A percentile compares a stretch with the other conserved stretches of the same genome.
phyloP scores from a whole-genome alignment of 805 yeast species.

The Phaffomyces opuntiae region DNA sequence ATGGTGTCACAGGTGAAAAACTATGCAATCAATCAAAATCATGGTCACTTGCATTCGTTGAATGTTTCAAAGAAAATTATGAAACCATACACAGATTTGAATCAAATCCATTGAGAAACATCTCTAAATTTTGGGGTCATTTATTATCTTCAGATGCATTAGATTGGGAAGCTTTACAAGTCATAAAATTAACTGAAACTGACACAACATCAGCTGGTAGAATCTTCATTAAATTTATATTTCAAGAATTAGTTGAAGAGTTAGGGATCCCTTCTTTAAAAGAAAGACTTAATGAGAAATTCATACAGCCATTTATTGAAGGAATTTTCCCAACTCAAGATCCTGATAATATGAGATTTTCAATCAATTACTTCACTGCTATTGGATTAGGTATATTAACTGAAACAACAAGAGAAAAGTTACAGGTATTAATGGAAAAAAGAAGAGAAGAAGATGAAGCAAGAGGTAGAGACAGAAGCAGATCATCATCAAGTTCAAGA shows the following conservation, averaged over 20 bases:
- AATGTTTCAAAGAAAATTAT: constrained; percentile 51
- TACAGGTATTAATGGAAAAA: constrained; percentile 28
- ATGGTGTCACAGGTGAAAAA: constrained; percentile 69
- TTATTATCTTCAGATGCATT: constrained; percentile 63
- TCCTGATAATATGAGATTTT: constrained; percentile 55
- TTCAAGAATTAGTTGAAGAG: constrained; percentile 74
- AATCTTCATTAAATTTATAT: constrained; percentile 72
- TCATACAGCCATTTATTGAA: constrained; percentile 37
- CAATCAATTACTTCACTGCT: constrained; percentile 89
- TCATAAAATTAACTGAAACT: constrained; percentile 55
- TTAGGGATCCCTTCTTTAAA: constrained; percentile 51
- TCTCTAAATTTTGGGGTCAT: constrained; percentile 85
- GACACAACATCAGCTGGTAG: constrained; percentile 76
- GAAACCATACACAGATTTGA: constrained; percentile 57
- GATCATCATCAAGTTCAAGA: constrained; percentile 19
- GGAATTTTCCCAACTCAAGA: constrained; percentile 61
- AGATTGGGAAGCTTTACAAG: constrained; percentile 53
- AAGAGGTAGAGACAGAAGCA: constrained; percentile 18
- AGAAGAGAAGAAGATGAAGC: constrained; percentile 11
- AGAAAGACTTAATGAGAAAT: constrained; percentile 44
- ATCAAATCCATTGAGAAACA: constrained; percentile 64
- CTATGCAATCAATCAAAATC: constrained; percentile 40
- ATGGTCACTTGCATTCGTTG: constrained; percentile 54
- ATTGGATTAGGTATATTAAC: constrained; percentile 83
- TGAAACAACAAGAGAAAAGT: constrained; percentile 64